A percentile compares a stretch with the other conserved stretches of the same genome.
Evolutionary conservation across 345 rosid species (phyloP).

Genomic region (Anastatica hierochuntica): DNA sequence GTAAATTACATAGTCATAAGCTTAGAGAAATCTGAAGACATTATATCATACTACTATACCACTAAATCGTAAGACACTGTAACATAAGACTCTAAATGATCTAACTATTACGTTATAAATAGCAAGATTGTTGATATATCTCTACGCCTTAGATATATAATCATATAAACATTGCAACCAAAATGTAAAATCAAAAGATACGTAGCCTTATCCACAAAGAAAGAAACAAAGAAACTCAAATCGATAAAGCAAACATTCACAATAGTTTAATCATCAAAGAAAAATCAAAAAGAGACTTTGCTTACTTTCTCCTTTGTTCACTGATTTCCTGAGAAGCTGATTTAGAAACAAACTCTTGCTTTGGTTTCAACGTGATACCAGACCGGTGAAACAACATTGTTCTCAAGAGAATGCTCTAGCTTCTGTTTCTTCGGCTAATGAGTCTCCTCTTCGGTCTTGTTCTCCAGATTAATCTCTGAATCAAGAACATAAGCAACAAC

Average conservation of each 20-base stretch:
- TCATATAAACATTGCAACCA: too few relatives aligned
- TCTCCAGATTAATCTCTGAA: constrained; percentile 18
- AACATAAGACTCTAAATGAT: too few relatives aligned
- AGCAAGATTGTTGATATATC: too few relatives aligned
- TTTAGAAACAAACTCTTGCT: constrained; percentile 53
- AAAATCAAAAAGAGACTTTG: constrained; percentile 34
- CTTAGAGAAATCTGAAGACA: background rate
- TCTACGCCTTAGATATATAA: too few relatives aligned
- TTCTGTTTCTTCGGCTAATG: constrained; percentile 34
- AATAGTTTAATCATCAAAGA: constrained; percentile 39
- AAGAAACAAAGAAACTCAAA: too few relatives aligned
- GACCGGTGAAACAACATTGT: too few relatives aligned
- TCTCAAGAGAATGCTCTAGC: constrained; percentile 25
- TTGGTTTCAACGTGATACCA: constrained; percentile 41
- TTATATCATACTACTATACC: background rate
- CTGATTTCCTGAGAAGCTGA: constrained; percentile 77
- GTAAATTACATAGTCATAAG: background rate
- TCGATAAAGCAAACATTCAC: constrained; percentile 39
- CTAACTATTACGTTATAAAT: too few relatives aligned
- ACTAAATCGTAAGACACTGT: too few relatives aligned
- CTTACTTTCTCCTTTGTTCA: constrained; percentile 73
- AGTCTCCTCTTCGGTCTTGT: constrained; percentile 23
- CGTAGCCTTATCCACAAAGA: too few relatives aligned
- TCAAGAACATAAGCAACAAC: constrained; percentile 66
- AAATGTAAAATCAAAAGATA: too few relatives aligned